Conservation (phyloP, 306 rosid genomes). For the Leucaena leucocephala region DNA sequence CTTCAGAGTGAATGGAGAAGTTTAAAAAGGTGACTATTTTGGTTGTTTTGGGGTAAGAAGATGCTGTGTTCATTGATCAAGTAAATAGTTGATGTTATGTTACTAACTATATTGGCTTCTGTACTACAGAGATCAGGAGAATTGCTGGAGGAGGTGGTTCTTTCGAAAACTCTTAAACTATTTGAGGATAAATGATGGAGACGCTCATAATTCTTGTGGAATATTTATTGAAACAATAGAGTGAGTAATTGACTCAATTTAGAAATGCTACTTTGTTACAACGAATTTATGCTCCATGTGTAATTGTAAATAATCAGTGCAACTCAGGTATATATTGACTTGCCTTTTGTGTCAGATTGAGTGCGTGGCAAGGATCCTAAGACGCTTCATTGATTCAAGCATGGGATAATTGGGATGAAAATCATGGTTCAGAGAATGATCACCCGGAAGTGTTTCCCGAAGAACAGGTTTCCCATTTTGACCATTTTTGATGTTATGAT, state of each 20-base stretch:
- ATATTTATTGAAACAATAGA: slow-evolving; percentile 76
- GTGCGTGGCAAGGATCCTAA: slow-evolving; percentile 85
- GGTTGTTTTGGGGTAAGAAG: slow-evolving; percentile 8
- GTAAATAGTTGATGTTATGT: slow-evolving; percentile 19
- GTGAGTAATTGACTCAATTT: slow-evolving; percentile 50
- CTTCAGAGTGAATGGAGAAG: slow-evolving; percentile 79
- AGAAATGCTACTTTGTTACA: slow-evolving; percentile 21
- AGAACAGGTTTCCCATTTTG: slow-evolving; percentile 65
- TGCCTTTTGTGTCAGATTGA: slow-evolving; percentile 54
- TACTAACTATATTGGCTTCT: slow-evolving; percentile 23
- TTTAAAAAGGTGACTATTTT: slow-evolving; percentile 65
- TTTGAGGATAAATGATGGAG: slow-evolving; percentile 53
- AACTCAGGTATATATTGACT: slow-evolving; percentile 33
- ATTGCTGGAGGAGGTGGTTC: slow-evolving; percentile 89
- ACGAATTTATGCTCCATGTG: slow-evolving; percentile 11
- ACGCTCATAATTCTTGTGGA: slow-evolving; percentile 58
- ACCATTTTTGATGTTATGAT: slow-evolving; percentile 7
- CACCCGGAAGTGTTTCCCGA: slow-evolving; percentile 83
- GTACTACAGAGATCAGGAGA: slow-evolving; percentile 77
- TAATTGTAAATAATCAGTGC: slow-evolving; percentile 2
- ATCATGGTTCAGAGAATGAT: slow-evolving; percentile 76
- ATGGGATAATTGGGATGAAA: slow-evolving; percentile 87
- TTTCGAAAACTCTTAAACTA: slow-evolving; percentile 82
- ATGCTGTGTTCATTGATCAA: background rate
- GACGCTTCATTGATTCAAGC: slow-evolving; percentile 64